Evolutionary conservation across 768 basidiomycete species (phyloP), one percentile per base, ranked within the genome.

Genomic region (Erythrobasidium yunnanense): DNA sequence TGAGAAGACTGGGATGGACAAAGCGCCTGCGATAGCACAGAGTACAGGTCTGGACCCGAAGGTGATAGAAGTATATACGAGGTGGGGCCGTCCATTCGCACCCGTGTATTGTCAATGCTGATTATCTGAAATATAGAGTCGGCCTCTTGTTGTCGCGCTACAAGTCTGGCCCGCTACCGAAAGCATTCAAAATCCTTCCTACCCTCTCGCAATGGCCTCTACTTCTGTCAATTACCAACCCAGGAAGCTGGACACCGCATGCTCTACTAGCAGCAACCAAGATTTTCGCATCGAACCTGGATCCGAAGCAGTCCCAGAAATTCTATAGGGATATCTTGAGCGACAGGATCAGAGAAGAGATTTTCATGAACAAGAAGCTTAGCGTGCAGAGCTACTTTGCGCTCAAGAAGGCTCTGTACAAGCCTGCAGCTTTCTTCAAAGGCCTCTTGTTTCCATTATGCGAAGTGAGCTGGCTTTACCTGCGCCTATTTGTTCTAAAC

Each of bases 381-480:
- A 87, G 89, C 74, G 87, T 89, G 17, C 95, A 99, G 67, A 87
- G 90, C 68, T 99, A 91, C 72, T 88, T 92, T 75, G 85, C 86
- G n/a, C 75, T 99, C 70, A 91, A 90, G 76, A 85, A 89, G 71
- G 83, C 89, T 3, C 77, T 97, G 66, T 97, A 93, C 77, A 99
- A 97, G 76, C 95, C 95, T 1, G 87, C 87, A 2, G 93, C 95
- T 0, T 96, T 97, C 76, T 97, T 97, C 81, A 97, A 99, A 75
- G 95, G 93, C 2, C 85, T 99, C 65, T 81, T 99, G 35, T 96
- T 99, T 76, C 95, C 95, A 0, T 80, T 99, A 75, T 81, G 95
- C 67, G 90, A 93, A 74, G 92, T 91, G 72, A 70, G 34, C 8
- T 20, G 27, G 22, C 42, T 20, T 11, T 22, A 34, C 3, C 4